Evolutionary conservation across 2,329 filamentous ascomycete genomes (phyloP).

Genomic region (Aspergillus pseudotamarii): DNA sequence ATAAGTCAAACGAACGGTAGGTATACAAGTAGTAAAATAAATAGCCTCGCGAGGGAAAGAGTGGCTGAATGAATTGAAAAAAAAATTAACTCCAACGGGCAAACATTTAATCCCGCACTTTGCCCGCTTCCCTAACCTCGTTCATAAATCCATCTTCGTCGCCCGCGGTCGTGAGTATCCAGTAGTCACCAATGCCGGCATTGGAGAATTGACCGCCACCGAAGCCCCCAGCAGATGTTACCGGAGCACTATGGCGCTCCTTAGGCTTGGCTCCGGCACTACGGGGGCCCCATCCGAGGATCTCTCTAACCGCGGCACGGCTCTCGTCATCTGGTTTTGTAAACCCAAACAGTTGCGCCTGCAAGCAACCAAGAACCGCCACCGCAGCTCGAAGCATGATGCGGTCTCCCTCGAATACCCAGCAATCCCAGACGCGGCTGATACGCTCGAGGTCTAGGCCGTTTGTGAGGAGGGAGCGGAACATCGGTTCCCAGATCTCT

Average conservation of each 20-base stretch:
- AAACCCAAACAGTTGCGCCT: constrained; percentile 46
- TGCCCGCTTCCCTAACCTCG: constrained; percentile 47
- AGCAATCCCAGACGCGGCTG: constrained; percentile 63
- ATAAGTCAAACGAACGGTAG: constrained; percentile 1
- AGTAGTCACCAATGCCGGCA: constrained; percentile 43
- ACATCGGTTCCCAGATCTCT: constrained; percentile 57
- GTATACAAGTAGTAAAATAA: not conserved
- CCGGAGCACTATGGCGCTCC: constrained; percentile 41
- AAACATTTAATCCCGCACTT: constrained; percentile 30
- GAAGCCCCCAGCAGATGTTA: constrained; percentile 33
- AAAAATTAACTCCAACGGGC: not conserved
- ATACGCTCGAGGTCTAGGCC: constrained; percentile 56
- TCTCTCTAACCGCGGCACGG: constrained; percentile 34
- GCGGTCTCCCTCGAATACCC: constrained; percentile 62
- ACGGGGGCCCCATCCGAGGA: constrained; percentile 42
- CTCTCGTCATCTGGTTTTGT: constrained; percentile 40
- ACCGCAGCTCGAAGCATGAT: constrained; percentile 50
- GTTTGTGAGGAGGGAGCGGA: constrained; percentile 56
- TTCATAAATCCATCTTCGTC: constrained; percentile 47
- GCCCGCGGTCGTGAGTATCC: constrained; percentile 41
- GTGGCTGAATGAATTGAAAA: not conserved
- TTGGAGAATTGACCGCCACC: constrained; percentile 40
- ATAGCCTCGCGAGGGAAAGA: not conserved
- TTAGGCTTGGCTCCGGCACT: constrained; percentile 34
- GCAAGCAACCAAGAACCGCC: constrained; percentile 46